Evolutionary conservation across 1,284 basidiomycete genomes (phyloP).

Genomic region (Melanopsichium pennsylvanicum): DNA sequence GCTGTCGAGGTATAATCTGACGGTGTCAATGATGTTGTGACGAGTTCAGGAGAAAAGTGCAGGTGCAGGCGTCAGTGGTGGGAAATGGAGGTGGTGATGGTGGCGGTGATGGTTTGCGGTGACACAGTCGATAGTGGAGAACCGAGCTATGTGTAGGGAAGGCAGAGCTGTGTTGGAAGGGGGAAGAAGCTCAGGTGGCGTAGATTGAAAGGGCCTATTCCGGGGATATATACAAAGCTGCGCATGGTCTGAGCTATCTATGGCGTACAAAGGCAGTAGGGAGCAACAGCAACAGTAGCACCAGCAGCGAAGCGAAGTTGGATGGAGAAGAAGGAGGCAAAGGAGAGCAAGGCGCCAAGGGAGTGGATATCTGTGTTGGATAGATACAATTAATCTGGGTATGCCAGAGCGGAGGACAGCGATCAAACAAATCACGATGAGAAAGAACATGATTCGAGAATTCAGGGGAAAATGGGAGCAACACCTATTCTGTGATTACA

Average conservation of each 20-base stretch:
- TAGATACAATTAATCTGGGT: conserved; percentile 8
- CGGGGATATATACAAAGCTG: conserved; percentile 25
- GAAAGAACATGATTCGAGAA: background rate
- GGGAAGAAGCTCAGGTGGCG: conserved; percentile 1
- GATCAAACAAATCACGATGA: conserved; percentile 12
- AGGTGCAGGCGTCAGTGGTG: too few relatives aligned
- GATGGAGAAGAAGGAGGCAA: background rate
- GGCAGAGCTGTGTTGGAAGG: background rate
- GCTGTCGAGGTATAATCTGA: too few relatives aligned
- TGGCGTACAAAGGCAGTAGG: conserved; percentile 1
- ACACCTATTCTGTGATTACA: background rate
- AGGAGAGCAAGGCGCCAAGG: conserved; percentile 2
- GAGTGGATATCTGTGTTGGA: background rate
- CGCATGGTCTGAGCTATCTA: background rate
- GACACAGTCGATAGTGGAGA: background rate
- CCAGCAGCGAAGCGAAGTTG: background rate
- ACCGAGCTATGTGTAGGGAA: background rate
- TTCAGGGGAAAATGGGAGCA: background rate
- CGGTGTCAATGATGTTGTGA: too few relatives aligned
- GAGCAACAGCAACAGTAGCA: background rate
- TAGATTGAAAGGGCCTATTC: conserved; percentile 1
- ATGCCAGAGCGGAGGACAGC: background rate
- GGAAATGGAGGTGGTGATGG: background rate
- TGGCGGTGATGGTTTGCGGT: background rate
- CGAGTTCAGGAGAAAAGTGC: too few relatives aligned